phyloP scores from a whole-genome alignment of 441 rosid genomes.

The Corymbia calophylla region DNA sequence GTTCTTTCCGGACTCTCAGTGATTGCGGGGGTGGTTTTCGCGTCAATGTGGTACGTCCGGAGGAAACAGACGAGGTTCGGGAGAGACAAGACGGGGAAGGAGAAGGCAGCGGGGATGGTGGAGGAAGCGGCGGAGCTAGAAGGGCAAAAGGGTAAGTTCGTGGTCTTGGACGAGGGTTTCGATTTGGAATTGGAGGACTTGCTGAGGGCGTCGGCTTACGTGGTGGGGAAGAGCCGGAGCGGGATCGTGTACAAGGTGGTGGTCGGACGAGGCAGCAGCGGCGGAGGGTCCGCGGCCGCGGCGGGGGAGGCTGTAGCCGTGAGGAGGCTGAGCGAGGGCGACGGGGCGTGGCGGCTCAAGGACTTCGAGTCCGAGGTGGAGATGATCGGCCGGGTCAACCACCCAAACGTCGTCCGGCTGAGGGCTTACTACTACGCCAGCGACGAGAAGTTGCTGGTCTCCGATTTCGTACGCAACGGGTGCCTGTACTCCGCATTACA shows the following conservation, averaged over 20 bases:
- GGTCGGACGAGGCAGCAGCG: conserved; percentile 41
- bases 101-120: background rate
- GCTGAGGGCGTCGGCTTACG: conserved; percentile 86
- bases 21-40: conserved; percentile 47
- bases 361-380: conserved; percentile 80
- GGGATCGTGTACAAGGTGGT: conserved; percentile 81
- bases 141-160: conserved; percentile 55
- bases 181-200: conserved; percentile 71
- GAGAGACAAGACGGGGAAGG: conserved; percentile 20
- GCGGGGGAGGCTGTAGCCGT: conserved; percentile 45
- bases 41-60: conserved; percentile 48
- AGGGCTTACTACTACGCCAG: conserved; percentile 71
- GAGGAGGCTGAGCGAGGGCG: conserved; percentile 74
- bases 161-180: conserved; percentile 68
- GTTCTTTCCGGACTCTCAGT: conserved; percentile 56
- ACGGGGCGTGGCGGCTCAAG: conserved; percentile 54
- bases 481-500: conserved; percentile 69
- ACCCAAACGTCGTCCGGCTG: conserved; percentile 66
- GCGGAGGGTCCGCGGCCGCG: conserved; percentile 18
- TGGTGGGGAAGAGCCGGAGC: conserved; percentile 71
- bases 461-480: conserved; percentile 73
- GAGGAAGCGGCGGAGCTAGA: conserved; percentile 14
- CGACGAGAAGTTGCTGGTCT: conserved; percentile 74
- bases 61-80: conserved; percentile 24
- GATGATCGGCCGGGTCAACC: conserved; percentile 53